phyloP scores from a whole-genome alignment of 2,329 filamentous ascomycete species.

The Aspergillus sp. region DNA sequence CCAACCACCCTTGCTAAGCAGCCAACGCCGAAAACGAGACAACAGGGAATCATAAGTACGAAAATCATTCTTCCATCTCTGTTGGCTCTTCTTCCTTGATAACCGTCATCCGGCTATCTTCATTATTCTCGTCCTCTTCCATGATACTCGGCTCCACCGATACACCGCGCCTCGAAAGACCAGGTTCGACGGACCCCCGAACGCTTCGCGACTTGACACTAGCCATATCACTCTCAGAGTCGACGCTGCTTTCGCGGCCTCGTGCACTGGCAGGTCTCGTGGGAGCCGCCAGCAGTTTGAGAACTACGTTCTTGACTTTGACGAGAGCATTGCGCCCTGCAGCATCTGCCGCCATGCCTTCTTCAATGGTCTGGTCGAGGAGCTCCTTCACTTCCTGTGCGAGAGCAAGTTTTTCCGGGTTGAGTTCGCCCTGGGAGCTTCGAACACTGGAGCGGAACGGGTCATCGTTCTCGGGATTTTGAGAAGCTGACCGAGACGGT shows the following conservation, averaged over 20 bases:
- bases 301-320: constrained; percentile 46
- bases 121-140: constrained; percentile 41
- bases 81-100: constrained; percentile 30
- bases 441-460: constrained; percentile 51
- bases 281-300: constrained; percentile 49
- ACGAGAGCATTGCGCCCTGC: constrained; percentile 46
- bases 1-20: not conserved
- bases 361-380: constrained; percentile 57
- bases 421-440: constrained; percentile 49
- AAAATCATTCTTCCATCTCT: constrained; percentile 20
- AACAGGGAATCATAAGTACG: constrained; percentile 6
- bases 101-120: constrained; percentile 33
- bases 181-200: constrained; percentile 33
- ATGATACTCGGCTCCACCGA: constrained; percentile 38
- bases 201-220: constrained; percentile 31
- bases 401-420: constrained; percentile 53
- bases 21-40: constrained; percentile 18
- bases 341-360: constrained; percentile 42
- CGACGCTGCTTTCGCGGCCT: constrained; percentile 34
- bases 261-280: constrained; percentile 31
- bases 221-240: constrained; percentile 29
- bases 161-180: constrained; percentile 23
- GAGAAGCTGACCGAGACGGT: constrained; percentile 39
- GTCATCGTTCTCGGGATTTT: constrained; percentile 61
- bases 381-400: constrained; percentile 58